phyloP scores from a whole-genome alignment of 2,329 filamentous ascomycete genomes.

The Pseudogymnoascus sp. region DNA sequence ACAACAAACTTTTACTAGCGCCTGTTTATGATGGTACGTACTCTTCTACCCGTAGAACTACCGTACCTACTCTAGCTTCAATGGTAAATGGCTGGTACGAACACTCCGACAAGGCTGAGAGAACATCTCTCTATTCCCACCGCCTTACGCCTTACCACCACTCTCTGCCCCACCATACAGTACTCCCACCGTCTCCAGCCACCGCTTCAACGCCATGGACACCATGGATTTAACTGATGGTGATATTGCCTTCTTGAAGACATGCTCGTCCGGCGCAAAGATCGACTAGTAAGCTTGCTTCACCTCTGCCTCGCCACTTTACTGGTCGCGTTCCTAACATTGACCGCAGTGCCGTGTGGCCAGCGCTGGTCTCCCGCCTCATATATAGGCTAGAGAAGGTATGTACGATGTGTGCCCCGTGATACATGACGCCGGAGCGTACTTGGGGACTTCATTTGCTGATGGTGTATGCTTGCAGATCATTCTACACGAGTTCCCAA shows the following conservation, averaged over 20 bases:
- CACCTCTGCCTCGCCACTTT: neutral
- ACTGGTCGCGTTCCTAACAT: constrained; percentile 13
- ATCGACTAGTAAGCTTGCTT: constrained; percentile 47
- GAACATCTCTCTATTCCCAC: neutral
- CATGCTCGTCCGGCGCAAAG: constrained; percentile 42
- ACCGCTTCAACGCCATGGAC: neutral
- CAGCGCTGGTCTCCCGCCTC: constrained; percentile 32
- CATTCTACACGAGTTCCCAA: constrained; percentile 66
- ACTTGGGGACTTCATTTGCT: neutral
- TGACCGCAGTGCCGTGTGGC: constrained; percentile 32
- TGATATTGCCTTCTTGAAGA: constrained; percentile 35
- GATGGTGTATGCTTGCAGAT: constrained; percentile 48
- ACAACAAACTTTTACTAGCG: constrained; percentile 5
- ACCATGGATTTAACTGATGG: constrained; percentile 9
- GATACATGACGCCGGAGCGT: neutral
- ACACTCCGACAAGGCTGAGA: constrained; percentile 3
- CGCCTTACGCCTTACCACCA: neutral
- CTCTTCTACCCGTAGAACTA: neutral
- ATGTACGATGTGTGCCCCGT: neutral
- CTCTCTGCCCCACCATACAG: neutral
- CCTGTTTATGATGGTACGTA: neutral
- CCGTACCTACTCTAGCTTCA: neutral
- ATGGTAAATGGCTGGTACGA: neutral
- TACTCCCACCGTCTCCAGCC: no score
- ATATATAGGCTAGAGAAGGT: constrained; percentile 32